phyloP scores from a whole-genome alignment of 345 rosid genomes.

The Eucalyptus paniculata region DNA sequence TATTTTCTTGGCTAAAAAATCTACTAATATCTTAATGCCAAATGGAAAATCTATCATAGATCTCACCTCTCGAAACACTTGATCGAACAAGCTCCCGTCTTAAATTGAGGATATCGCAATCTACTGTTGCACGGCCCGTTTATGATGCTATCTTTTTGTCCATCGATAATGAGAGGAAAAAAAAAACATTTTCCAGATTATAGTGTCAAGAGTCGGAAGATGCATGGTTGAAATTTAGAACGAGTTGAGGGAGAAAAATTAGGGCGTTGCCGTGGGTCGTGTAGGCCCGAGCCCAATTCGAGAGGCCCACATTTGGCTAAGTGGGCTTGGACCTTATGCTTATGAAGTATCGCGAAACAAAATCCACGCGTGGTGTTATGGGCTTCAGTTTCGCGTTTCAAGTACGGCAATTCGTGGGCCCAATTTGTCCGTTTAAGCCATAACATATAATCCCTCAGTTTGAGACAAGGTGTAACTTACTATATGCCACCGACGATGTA shows the following conservation, averaged over 20 bases:
- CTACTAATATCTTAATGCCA: not conserved
- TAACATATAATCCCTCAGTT: not conserved
- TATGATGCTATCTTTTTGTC: not conserved
- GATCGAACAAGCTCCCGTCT: not conserved
- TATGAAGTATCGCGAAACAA: not conserved
- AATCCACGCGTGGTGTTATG: not conserved
- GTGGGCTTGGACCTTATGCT: not conserved
- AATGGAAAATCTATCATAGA: not conserved
- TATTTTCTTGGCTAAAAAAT: not conserved
- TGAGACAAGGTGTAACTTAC: not conserved
- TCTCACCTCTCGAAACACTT: not conserved
- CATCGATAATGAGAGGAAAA: not conserved
- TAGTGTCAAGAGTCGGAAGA: not conserved
- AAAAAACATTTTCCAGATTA: not conserved
- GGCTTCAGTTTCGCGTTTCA: not conserved
- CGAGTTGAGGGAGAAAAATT: not conserved
- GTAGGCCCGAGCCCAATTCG: not conserved
- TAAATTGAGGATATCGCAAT: not conserved
- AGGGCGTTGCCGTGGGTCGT: not conserved
- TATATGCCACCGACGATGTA: not conserved
- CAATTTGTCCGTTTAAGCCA: not conserved
- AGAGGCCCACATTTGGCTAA: not conserved
- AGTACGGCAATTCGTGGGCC: not conserved
- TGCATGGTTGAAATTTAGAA: not conserved
- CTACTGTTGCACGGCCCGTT: not conserved